phyloP scores from a whole-genome alignment of 805 yeast genomes.

The Candida khao-thaluensis region DNA sequence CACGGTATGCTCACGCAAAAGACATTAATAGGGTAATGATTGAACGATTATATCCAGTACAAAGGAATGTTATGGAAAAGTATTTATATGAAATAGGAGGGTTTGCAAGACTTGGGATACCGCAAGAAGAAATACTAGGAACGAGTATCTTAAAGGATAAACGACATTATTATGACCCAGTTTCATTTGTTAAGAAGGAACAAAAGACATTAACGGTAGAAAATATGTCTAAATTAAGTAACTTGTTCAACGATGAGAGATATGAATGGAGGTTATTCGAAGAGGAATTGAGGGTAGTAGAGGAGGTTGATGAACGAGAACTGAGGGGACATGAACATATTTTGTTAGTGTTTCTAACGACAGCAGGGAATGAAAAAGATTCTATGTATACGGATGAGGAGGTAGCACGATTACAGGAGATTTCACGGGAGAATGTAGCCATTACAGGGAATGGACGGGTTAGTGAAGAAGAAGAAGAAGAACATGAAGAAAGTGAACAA shows the following conservation, averaged over 20 bases:
- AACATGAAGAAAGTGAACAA: background rate
- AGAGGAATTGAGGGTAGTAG: constrained; percentile 14
- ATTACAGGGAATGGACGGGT: background rate
- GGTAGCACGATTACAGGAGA: too few relatives aligned
- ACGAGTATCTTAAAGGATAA: background rate
- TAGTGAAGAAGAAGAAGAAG: background rate
- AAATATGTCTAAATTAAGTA: constrained; percentile 8
- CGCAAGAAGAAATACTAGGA: constrained; percentile 3
- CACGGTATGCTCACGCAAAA: background rate
- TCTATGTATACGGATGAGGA: constrained; percentile 13
- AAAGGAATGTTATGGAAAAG: background rate
- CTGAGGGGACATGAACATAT: constrained; percentile 20
- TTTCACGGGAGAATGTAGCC: background rate
- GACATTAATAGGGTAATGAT: background rate
- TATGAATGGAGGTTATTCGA: constrained; percentile 10
- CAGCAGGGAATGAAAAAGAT: constrained; percentile 11
- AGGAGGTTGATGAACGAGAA: constrained; percentile 8
- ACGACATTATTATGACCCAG: constrained; percentile 1
- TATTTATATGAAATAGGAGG: constrained; percentile 6
- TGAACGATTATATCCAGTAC: background rate
- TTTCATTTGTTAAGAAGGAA: background rate
- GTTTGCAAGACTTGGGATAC: constrained; percentile 6
- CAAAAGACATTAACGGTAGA: constrained; percentile 4
- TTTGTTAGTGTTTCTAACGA: constrained; percentile 17
- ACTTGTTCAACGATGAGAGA: constrained; percentile 13